Evolutionary conservation across 2,329 filamentous ascomycete species (phyloP).

Genomic region (Helicocarpus griseus): DNA sequence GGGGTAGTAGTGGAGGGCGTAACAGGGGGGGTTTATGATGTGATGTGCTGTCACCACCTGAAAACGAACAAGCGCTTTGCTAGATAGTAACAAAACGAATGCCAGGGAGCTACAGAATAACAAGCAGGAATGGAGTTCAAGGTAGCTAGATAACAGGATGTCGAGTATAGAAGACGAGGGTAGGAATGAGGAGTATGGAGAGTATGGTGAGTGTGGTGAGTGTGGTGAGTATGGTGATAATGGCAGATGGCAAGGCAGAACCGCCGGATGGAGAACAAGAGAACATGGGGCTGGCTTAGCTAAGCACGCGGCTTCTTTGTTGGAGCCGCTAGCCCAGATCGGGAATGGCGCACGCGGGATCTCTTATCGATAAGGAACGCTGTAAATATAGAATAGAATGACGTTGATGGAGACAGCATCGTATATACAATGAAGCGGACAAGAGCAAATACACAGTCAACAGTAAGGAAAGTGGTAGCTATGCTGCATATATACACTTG

Average conservation of each 20-base stretch:
- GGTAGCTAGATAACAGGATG: not conserved
- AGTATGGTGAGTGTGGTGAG: not conserved
- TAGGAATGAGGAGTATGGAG: not conserved
- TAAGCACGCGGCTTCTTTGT: not conserved
- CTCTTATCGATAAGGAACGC: slow-evolving; percentile 3
- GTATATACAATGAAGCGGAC: not conserved
- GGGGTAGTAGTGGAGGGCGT: not conserved
- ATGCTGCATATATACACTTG: too few relatives aligned
- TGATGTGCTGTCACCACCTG: not conserved
- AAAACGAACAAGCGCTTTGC: not conserved
- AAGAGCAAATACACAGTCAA: too few relatives aligned
- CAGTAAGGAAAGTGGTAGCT: too few relatives aligned
- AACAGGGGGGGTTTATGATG: too few relatives aligned
- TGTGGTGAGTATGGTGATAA: not conserved
- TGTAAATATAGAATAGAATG: not conserved
- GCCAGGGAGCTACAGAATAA: not conserved
- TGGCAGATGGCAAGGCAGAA: not conserved
- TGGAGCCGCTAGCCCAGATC: not conserved
- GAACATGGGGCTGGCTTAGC: too few relatives aligned
- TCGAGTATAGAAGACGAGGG: not conserved
- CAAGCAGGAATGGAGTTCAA: not conserved
- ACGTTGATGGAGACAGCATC: not conserved
- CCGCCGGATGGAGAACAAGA: not conserved
- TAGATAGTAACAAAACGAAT: not conserved
- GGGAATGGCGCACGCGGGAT: not conserved